Percentiles rank a stretch among this genome's conserved stretches.
Evolutionary conservation across 805 yeast genomes (phyloP).

Genomic region (Saccharomycopsis fermentans): DNA sequence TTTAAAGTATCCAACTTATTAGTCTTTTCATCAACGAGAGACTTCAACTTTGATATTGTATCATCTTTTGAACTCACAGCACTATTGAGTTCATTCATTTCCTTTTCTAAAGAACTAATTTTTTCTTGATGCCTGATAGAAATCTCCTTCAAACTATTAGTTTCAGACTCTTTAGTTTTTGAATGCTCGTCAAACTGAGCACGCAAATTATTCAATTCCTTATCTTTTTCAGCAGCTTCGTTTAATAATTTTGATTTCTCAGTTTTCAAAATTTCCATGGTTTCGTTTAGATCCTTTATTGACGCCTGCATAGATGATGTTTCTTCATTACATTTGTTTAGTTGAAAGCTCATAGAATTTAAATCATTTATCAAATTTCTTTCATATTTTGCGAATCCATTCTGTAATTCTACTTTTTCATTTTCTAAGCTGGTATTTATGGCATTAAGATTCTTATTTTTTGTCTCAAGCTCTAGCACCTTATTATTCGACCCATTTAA

Average conservation of each 20-base stretch:
- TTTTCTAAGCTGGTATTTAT: constrained; percentile 21
- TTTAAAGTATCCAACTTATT: not conserved
- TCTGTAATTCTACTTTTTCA: constrained; percentile 21
- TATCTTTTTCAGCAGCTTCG: not conserved
- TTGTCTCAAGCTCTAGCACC: constrained; percentile 17
- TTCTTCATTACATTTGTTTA: constrained; percentile 19
- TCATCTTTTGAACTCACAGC: not conserved
- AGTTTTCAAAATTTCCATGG: constrained; percentile 23
- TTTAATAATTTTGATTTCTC: not conserved
- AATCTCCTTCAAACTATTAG: not conserved
- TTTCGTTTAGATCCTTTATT: constrained; percentile 18
- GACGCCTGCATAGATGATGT: constrained; percentile 7
- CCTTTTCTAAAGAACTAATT: constrained; percentile 21
- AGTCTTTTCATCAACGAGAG: not conserved
- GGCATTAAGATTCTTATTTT: constrained; percentile 14
- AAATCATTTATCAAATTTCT: constrained; percentile 16
- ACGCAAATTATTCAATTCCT: not conserved
- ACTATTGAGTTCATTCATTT: constrained; percentile 17
- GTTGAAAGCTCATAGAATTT: constrained; percentile 17
- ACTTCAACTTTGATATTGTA: constrained; percentile 1
- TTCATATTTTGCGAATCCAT: constrained; percentile 16
- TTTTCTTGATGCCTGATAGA: not conserved
- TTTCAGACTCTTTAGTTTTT: not conserved
- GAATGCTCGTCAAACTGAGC: not conserved
- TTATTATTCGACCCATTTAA: constrained; percentile 1